phyloP scores from a whole-genome alignment of 1,284 basidiomycete genomes.

The Trichosporon faecale region DNA sequence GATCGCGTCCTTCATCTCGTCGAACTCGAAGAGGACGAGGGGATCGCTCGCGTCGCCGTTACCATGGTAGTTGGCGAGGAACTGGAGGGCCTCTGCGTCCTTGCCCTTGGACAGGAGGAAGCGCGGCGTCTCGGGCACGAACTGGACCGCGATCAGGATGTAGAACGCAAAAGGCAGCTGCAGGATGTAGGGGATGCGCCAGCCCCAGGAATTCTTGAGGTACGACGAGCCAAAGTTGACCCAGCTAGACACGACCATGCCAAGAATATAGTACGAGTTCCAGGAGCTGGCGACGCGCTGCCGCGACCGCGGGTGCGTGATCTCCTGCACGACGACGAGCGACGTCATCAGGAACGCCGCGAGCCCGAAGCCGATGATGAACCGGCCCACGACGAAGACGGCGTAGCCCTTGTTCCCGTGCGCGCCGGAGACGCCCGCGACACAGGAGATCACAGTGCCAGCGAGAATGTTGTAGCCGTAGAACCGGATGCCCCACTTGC shows the following conservation, averaged over 20 bases:
- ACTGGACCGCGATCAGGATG: conserved; percentile 51
- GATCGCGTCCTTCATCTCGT: conserved; percentile 74
- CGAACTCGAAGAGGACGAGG: conserved; percentile 71
- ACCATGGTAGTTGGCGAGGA: conserved; percentile 76
- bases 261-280: conserved; percentile 47
- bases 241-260: conserved; percentile 28
- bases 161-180: conserved; percentile 49
- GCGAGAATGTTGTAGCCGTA: conserved; percentile 50
- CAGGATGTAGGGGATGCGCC: conserved; percentile 51
- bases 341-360: conserved; percentile 54
- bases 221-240: conserved; percentile 31
- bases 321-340: conserved; percentile 52
- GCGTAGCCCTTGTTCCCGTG: conserved; percentile 51
- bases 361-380: conserved; percentile 51
- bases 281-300: conserved; percentile 43
- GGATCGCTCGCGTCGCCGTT: conserved; percentile 62
- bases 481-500: conserved; percentile 53
- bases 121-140: conserved; percentile 52
- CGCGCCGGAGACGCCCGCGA: conserved; percentile 43
- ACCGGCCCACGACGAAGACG: conserved; percentile 47
- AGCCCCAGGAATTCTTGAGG: conserved; percentile 37
- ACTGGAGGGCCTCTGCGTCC: conserved; percentile 67
- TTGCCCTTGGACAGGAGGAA: conserved; percentile 46
- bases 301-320: conserved; percentile 49
- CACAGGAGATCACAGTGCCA: conserved; percentile 48